These are phyloP conservation scores for Cairneyella variabilis DNA, from an alignment of 495 filamentous ascomycete genomes.

Conservation along the genomic window DNA sequence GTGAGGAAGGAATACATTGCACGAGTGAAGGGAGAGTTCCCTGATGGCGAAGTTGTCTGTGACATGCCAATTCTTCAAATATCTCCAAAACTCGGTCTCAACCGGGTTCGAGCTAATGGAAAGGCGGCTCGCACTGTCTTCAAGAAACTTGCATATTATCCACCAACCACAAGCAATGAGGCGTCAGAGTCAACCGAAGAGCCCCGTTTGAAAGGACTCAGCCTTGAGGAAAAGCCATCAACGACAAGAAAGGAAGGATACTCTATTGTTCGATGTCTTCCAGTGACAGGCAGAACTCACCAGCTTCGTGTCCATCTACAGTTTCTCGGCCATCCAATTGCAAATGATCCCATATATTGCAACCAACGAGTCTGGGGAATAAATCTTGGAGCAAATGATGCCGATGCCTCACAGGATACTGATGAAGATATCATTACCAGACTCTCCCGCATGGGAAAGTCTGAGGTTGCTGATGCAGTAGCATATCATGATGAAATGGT, in stretches of 20 bases:
- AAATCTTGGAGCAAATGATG: conserved; percentile 67
- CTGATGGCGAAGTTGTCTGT: conserved; percentile 76
- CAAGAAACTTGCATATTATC: conserved; percentile 83
- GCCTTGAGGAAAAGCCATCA: neutral
- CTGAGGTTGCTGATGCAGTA: conserved; percentile 83
- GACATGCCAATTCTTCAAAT: conserved; percentile 92
- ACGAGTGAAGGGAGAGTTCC: conserved; percentile 85
- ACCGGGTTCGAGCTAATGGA: conserved; percentile 86
- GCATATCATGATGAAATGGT: conserved; percentile 93
- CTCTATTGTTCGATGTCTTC: conserved; percentile 90
- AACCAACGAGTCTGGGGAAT: conserved; percentile 89
- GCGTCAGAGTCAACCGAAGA: conserved; percentile 1
- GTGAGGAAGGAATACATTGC: conserved; percentile 95
- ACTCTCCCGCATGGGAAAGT: conserved; percentile 87
- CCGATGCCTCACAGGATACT: conserved; percentile 56
- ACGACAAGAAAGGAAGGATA: conserved; percentile 68
- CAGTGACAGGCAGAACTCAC: conserved; percentile 90
- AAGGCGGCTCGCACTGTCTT: conserved; percentile 89
- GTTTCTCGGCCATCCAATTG: conserved; percentile 89
- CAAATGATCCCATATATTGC: conserved; percentile 96
- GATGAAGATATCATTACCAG: conserved; percentile 88
- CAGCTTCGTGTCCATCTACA: conserved; percentile 95
- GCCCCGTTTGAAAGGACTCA: conserved; percentile 9
- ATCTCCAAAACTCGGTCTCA: conserved; percentile 91
- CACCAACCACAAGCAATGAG: conserved; percentile 24